Conservation (phyloP, 225 moss, liverwort and hornwort species). For the Bryoerythrophyllum caledonicum region DNA sequence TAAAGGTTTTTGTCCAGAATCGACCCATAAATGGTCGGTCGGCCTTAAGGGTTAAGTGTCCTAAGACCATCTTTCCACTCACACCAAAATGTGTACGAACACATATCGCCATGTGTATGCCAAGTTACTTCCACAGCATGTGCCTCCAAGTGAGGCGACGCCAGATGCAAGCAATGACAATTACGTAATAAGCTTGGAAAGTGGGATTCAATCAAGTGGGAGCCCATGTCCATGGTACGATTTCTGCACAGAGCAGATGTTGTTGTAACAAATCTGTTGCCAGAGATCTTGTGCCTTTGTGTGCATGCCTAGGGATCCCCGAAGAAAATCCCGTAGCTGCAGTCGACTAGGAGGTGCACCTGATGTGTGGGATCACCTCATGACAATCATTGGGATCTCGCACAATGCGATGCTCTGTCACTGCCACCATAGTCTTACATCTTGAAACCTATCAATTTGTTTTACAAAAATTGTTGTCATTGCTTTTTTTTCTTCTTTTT, state of each 20-base stretch:
- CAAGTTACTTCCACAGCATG: not conserved
- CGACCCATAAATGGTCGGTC: no score
- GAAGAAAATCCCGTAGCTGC: conserved; percentile 2
- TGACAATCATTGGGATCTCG: conserved; percentile 45
- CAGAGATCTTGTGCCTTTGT: conserved; percentile 14
- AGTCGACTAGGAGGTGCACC: conserved; percentile 10
- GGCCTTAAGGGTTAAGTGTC: no score
- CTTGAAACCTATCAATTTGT: not conserved
- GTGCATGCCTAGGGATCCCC: not conserved
- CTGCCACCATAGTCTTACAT: not conserved
- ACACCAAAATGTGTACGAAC: no score
- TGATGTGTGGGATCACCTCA: conserved; percentile 30
- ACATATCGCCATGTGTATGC: not conserved
- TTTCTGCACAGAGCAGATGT: no score
- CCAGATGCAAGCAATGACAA: not conserved
- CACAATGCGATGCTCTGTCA: conserved; percentile 1
- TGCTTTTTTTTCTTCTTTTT: no score
- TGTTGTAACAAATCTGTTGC: not conserved
- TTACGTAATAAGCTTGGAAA: not conserved
- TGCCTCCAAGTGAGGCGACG: no score
- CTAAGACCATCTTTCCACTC: no score
- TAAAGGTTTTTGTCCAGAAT: no score
- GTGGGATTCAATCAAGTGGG: no score
- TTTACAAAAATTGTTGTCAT: not conserved
- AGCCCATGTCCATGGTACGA: no score